These are phyloP conservation scores for Pythium phragmitis DNA, from an alignment of 352 stramenopile genomes.

Conservation along the genomic window DNA sequence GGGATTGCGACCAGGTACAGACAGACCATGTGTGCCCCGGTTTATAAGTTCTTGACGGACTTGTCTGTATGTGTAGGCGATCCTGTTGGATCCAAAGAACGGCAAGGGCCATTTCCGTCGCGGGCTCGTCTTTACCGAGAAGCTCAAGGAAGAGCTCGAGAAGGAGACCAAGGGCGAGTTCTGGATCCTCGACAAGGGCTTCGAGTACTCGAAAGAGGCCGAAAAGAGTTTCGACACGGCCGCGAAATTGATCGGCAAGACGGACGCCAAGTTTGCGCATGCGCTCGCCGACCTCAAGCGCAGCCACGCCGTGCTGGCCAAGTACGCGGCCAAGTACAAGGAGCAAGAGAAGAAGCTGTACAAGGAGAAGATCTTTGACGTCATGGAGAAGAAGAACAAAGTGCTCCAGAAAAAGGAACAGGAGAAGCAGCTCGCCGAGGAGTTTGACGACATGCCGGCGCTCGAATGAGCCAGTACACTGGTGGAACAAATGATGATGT, in stretches of 20 bases:
- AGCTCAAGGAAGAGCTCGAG: conserved; percentile 74
- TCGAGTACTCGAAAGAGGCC: conserved; percentile 65
- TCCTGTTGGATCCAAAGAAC: conserved; percentile 55
- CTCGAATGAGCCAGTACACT: conserved; percentile 47
- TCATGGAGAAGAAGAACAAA: conserved; percentile 83
- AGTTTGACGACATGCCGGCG: conserved; percentile 83
- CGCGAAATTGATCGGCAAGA: conserved; percentile 38
- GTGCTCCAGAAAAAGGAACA: conserved; percentile 65
- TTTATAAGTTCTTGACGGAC: too few relatives aligned
- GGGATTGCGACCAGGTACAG: conserved; percentile 79
- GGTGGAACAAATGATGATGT: neutral
- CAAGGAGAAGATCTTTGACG: conserved; percentile 88
- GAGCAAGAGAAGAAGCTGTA: conserved; percentile 88
- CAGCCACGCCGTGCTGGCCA: conserved; percentile 49
- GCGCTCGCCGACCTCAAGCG: conserved; percentile 69
- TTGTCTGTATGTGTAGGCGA: conserved; percentile 38
- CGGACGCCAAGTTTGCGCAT: conserved; percentile 55
- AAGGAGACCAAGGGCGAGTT: conserved; percentile 84
- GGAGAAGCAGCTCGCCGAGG: conserved; percentile 58
- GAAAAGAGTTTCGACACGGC: conserved; percentile 74
- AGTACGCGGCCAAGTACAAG: conserved; percentile 74
- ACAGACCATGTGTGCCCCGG: too few relatives aligned
- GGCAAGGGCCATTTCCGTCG: conserved; percentile 82
- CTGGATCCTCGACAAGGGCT: conserved; percentile 86
- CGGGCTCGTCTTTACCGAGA: conserved; percentile 76